Evolutionary conservation across 208 protist species (phyloP).

Genomic region (Zelonia costaricensis): DNA sequence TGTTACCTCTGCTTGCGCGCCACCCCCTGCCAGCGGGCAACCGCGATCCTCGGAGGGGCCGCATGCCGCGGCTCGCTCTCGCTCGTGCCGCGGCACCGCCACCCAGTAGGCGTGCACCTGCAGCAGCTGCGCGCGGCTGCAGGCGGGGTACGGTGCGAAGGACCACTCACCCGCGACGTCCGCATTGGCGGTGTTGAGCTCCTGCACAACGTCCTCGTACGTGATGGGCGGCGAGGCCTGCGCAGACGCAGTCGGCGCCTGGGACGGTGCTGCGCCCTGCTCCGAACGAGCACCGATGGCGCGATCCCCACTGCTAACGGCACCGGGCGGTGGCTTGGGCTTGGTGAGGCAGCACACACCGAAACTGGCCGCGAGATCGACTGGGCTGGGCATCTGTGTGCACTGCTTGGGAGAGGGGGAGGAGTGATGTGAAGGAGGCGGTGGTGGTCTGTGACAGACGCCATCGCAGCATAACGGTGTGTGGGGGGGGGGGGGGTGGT

Average conservation of each 20-base stretch:
- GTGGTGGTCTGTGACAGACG: no score
- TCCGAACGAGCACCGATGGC: neutral
- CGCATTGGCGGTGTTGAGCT: slow-evolving; percentile 13
- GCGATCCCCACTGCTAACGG: neutral
- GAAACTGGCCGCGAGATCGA: neutral
- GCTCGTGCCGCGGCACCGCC: slow-evolving; percentile 22
- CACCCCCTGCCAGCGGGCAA: no score
- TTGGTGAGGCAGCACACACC: slow-evolving; percentile 5
- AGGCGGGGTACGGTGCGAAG: slow-evolving; percentile 65
- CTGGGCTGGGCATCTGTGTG: neutral
- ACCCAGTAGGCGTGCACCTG: slow-evolving; percentile 55
- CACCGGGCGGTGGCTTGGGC: neutral
- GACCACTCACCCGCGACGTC: slow-evolving; percentile 5
- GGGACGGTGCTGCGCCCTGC: neutral
- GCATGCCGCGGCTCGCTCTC: no score
- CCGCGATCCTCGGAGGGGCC: no score
- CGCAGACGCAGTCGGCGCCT: neutral
- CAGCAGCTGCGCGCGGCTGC: slow-evolving; percentile 44
- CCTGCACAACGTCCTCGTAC: slow-evolving; percentile 17
- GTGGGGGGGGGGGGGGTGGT: no score
- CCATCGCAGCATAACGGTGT: no score
- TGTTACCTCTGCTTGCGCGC: no score
- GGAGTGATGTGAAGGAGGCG: no score
- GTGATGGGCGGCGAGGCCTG: slow-evolving; percentile 1
- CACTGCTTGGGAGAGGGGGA: no score